Base-by-base conservation (phyloP, 2,329 filamentous ascomycete species). In the Dothideomycetes sp. region DNA sequence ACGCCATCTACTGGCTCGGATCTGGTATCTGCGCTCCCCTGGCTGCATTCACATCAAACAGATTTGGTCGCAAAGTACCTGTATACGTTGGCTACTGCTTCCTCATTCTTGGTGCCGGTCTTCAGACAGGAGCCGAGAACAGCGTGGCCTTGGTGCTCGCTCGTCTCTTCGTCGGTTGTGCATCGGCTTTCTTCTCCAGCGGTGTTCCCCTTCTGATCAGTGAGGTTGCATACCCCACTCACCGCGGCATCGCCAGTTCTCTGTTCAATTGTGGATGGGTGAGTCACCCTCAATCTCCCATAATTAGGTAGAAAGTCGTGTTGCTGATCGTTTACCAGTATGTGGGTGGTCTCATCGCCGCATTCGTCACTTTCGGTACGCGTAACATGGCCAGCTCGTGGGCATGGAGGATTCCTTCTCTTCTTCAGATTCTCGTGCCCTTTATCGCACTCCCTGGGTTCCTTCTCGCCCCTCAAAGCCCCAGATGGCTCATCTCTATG, bases 401-500 rank as follows among this genome's bases (percentile, higher is more conserved):
- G 52, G 43, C 46, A 15, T 56, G 54, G 54, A 45, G 52, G 3
- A 50, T 54, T 4, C 52, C 53, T 4, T 49, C 45, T 5, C 34
- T 53, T 1, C 43, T 55, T 9, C 54, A 56, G 27, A 40, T 45
- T 17, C 15, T 53, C 2, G 44, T 51, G 3, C 49, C 53, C 4
- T 33, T 45, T 11, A 37, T 55, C 12, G 45, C 49, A n/a, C 43
- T 54, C 1, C 35, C 49, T 6, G 45, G 46, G 6, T 33, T 54
- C 3, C 33, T 47, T 8, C 34, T 51, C 7, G 36, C 49, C 2
- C 52, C 50, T 3, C 37, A 32, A 33, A 16, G 27, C 10, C 36
- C 27, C n/a, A 30, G 79, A 47, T 84, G 70, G 64, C 69, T 83
- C 9, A 67, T 81, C 49, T 67, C 70, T 52, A 77, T 78, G 59